These are phyloP conservation scores for Flaveria linearis DNA, from an alignment of 129 eudicot species.

Conservation along the genomic window DNA sequence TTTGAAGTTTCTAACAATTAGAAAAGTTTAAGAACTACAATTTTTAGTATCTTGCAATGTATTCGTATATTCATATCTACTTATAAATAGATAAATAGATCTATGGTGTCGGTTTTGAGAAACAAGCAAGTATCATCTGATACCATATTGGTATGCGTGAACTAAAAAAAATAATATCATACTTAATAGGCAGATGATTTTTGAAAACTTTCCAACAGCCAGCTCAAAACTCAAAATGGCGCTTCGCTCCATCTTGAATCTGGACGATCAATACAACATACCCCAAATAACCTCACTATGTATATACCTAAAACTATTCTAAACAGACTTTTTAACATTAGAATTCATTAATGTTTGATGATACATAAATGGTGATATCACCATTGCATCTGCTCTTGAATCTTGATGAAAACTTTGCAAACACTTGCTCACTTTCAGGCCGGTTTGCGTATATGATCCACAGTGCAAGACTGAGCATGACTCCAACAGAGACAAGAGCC, in stretches of 20 bases:
- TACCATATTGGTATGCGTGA: too few species aligned
- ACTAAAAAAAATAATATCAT: too few species aligned
- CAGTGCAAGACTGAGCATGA: constrained; percentile 82
- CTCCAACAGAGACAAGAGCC: constrained; percentile 78
- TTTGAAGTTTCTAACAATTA: too few species aligned
- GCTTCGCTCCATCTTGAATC: constrained; percentile 74
- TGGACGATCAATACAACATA: constrained; percentile 20
- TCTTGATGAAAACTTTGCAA: constrained; percentile 46
- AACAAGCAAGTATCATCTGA: too few species aligned
- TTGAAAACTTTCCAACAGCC: too few species aligned
- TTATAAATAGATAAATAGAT: too few species aligned
- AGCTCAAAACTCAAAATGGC: constrained; percentile 54
- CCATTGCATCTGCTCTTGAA: constrained; percentile 39
- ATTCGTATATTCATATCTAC: too few species aligned
- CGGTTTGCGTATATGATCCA: constrained; percentile 88
- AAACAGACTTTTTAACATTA: constrained; percentile 5
- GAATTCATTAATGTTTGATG: constrained; percentile 27
- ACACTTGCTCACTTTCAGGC: constrained; percentile 81
- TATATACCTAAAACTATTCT: background rate
- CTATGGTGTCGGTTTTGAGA: too few species aligned
- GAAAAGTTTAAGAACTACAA: too few species aligned
- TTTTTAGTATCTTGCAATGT: too few species aligned
- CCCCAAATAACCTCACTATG: constrained; percentile 21
- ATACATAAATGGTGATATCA: constrained; percentile 8
- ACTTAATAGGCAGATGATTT: too few species aligned